Evolutionary conservation across 1,139 yeast species (phyloP).

Genomic region (Blastobotrys illinoisensis): DNA sequence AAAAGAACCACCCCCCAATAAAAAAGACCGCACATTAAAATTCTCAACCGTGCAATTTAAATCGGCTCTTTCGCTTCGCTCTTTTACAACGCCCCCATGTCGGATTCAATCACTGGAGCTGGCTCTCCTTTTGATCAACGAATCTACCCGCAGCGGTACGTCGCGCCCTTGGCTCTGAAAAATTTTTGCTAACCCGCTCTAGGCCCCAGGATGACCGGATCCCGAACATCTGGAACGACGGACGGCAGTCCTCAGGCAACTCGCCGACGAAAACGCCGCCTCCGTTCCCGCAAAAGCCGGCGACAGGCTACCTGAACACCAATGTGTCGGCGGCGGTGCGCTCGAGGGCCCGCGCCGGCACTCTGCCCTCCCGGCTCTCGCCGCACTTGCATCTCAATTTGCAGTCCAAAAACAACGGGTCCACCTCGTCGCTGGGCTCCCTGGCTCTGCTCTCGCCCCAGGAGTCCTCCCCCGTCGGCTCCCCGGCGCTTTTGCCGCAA

Average conservation of each 20-base stretch:
- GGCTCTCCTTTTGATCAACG: slow-evolving; percentile 25
- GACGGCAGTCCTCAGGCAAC: slow-evolving; percentile 2
- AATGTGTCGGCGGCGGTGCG: slow-evolving; percentile 9
- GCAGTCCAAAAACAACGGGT: slow-evolving; percentile 6
- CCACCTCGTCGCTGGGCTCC: slow-evolving; percentile 26
- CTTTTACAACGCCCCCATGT: slow-evolving; percentile 8
- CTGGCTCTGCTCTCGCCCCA: slow-evolving; percentile 31
- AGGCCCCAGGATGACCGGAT: slow-evolving; percentile 7
- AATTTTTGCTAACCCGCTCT: slow-evolving; percentile 1
- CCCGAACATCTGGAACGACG: slow-evolving; percentile 13
- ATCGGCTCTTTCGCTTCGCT: too few relatives aligned
- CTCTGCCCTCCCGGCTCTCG: slow-evolving; percentile 39
- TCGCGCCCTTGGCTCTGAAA: neutral
- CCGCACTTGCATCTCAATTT: slow-evolving; percentile 21
- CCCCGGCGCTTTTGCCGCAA: slow-evolving; percentile 11
- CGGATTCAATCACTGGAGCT: slow-evolving; percentile 23
- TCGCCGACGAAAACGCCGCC: slow-evolving; percentile 4
- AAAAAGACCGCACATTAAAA: neutral
- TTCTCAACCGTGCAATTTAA: too few relatives aligned
- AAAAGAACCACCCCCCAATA: too few relatives aligned
- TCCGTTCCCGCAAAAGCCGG: slow-evolving; percentile 5
- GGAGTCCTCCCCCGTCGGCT: slow-evolving; percentile 20
- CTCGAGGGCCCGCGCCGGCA: slow-evolving; percentile 40
- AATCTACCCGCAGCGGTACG: slow-evolving; percentile 16
- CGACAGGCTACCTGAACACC: slow-evolving; percentile 1